These are phyloP conservation scores for Scedosporium aurantiacum DNA, from an alignment of 2,329 filamentous ascomycete genomes.

Conservation along the genomic window DNA sequence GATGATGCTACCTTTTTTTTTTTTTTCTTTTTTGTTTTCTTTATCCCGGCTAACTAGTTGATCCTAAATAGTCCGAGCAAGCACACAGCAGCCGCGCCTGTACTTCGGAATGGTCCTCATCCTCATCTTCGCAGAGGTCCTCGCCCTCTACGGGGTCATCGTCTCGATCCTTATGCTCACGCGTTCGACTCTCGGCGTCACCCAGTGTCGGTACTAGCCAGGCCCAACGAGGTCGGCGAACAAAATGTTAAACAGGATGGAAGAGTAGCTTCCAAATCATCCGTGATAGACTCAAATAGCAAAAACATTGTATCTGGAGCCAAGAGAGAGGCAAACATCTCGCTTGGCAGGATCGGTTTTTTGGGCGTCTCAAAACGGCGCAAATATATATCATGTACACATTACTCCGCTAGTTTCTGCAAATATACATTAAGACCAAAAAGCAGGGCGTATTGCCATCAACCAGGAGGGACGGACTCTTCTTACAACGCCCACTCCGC, in stretches of 20 bases:
- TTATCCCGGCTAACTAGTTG: neutral
- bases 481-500: conserved; percentile 67
- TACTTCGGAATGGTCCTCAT: conserved; percentile 37
- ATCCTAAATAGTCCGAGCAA: conserved; percentile 27
- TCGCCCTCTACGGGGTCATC: conserved; percentile 34
- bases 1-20: neutral
- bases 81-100: conserved; percentile 33
- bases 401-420: neutral
- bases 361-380: neutral
- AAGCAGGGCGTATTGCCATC: neutral
- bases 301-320: too few relatives aligned
- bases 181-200: conserved; percentile 25
- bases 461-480: neutral
- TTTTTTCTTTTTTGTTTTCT: neutral
- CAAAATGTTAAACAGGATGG: neutral
- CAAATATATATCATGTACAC: conserved; percentile 1
- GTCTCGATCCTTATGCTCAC: conserved; percentile 38
- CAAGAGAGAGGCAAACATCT: too few relatives aligned
- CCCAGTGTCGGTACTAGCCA: conserved; percentile 23
- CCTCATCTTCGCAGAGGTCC: conserved; percentile 35
- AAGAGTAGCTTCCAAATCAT: neutral
- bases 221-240: neutral
- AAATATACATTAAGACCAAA: neutral
- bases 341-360: neutral
- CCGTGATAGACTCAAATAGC: too few relatives aligned